Evolutionary conservation across 2,329 filamentous ascomycete genomes (phyloP).

Genomic region (Alternaria angustiovoidea): DNA sequence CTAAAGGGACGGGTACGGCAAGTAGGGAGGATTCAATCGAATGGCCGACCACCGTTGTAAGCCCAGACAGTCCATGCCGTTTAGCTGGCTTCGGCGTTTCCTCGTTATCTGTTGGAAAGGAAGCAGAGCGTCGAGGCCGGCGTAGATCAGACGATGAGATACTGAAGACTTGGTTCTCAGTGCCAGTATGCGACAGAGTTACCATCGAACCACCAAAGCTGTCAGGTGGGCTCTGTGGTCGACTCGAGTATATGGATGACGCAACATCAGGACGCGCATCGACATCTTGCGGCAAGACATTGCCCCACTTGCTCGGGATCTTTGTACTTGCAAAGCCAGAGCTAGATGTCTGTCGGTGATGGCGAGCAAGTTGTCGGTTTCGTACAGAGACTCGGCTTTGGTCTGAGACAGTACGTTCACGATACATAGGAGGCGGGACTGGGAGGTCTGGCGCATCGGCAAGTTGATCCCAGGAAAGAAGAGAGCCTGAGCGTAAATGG

Average conservation of each 20-base stretch:
- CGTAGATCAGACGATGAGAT: slow-evolving; percentile 16
- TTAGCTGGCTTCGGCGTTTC: slow-evolving; percentile 31
- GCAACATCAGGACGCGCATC: slow-evolving; percentile 27
- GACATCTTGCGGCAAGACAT: slow-evolving; percentile 32
- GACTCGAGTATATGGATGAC: slow-evolving; percentile 53
- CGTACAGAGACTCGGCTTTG: slow-evolving; percentile 26
- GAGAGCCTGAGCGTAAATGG: slow-evolving; percentile 54
- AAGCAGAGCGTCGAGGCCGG: slow-evolving; percentile 30
- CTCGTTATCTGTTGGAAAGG: slow-evolving; percentile 34
- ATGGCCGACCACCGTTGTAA: slow-evolving; percentile 8
- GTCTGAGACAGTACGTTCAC: slow-evolving; percentile 30
- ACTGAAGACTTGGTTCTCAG: slow-evolving; percentile 15
- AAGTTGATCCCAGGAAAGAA: slow-evolving; percentile 48
- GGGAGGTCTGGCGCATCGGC: slow-evolving; percentile 32
- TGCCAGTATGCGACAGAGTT: slow-evolving; percentile 23
- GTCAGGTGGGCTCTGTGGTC: slow-evolving; percentile 49
- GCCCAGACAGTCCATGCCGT: slow-evolving; percentile 18
- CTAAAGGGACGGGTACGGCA: slow-evolving; percentile 13
- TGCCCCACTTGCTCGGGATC: slow-evolving; percentile 51
- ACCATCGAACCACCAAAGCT: slow-evolving; percentile 38
- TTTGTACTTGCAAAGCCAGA: slow-evolving; percentile 48
- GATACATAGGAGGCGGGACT: slow-evolving; percentile 18
- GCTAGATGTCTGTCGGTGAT: slow-evolving; percentile 45
- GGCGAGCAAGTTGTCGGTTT: slow-evolving; percentile 21
- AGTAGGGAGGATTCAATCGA: slow-evolving; percentile 1